These are phyloP conservation scores for Rutstroemia sp. DNA, from an alignment of 2,329 filamentous ascomycete species.

Conservation along the genomic window DNA sequence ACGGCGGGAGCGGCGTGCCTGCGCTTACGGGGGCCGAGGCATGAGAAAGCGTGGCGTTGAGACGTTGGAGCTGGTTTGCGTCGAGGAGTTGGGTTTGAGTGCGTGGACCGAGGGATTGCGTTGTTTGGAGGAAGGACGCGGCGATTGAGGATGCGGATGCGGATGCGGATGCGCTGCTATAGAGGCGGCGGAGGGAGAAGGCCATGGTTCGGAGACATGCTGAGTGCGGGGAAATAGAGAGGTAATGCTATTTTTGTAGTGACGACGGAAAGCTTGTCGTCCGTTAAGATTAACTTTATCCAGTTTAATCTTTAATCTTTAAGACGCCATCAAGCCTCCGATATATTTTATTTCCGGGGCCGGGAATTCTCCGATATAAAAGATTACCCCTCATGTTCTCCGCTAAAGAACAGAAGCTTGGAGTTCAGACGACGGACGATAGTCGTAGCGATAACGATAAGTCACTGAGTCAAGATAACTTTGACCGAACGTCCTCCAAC, in stretches of 20 bases:
- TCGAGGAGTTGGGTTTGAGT: slow-evolving; percentile 43
- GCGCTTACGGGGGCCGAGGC: too few species aligned
- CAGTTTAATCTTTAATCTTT: too few species aligned
- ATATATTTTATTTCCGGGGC: too few species aligned
- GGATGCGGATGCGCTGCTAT: slow-evolving; percentile 12
- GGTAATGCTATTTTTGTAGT: too few species aligned
- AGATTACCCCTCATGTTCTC: neutral
- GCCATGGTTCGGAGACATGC: too few species aligned
- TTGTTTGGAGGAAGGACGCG: slow-evolving; percentile 34
- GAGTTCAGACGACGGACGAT: neutral
- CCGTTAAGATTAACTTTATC: too few species aligned
- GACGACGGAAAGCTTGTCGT: too few species aligned
- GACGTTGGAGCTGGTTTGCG: slow-evolving; percentile 54
- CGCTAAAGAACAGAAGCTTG: neutral
- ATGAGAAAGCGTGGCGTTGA: slow-evolving; percentile 47
- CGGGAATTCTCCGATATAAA: too few species aligned
- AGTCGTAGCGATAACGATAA: too few species aligned
- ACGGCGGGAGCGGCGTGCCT: slow-evolving; percentile 20
- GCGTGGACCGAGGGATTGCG: slow-evolving; percentile 23
- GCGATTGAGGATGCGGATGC: slow-evolving; percentile 30
- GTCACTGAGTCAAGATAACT: neutral
- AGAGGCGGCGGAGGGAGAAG: neutral
- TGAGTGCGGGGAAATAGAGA: too few species aligned
- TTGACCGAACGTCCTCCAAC: neutral
- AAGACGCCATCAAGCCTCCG: too few species aligned